phyloP scores from a whole-genome alignment of 1,139 yeast species.

The Debaryomyces fabryi region DNA sequence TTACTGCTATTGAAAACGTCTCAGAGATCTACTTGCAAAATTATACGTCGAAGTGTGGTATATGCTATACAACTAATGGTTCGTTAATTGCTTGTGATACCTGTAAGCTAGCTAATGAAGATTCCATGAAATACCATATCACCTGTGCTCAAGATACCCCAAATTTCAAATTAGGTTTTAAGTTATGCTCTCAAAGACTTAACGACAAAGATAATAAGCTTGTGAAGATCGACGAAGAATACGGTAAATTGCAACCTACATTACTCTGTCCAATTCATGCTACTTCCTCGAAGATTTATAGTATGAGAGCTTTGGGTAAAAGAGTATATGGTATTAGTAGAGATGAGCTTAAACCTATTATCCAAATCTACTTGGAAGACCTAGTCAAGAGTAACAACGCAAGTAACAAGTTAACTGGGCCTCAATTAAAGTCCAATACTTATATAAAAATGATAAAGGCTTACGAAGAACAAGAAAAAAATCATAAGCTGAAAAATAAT shows the following conservation, averaged over 20 bases:
- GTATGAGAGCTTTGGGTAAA: constrained; percentile 37
- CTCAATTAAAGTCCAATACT: constrained; percentile 34
- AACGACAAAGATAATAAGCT: constrained; percentile 21
- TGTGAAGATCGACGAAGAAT: constrained; percentile 29
- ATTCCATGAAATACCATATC: constrained; percentile 47
- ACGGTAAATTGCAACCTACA: constrained; percentile 48
- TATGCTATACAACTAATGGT: constrained; percentile 35
- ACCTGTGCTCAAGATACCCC: constrained; percentile 66
- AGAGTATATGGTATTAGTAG: constrained; percentile 26
- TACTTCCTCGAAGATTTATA: constrained; percentile 17
- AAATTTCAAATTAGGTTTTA: constrained; percentile 50
- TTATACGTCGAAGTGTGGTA: constrained; percentile 24
- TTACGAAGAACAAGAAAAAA: constrained; percentile 18
- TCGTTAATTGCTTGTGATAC: constrained; percentile 33
- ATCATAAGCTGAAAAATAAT: constrained; percentile 11
- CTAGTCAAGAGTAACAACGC: constrained; percentile 23
- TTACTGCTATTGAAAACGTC: constrained; percentile 32
- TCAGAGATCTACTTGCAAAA: constrained; percentile 31
- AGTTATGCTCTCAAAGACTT: constrained; percentile 27
- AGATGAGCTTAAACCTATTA: constrained; percentile 36
- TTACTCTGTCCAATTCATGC: constrained; percentile 47
- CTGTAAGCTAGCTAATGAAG: constrained; percentile 20
- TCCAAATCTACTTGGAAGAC: constrained; percentile 49
- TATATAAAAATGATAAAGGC: constrained; percentile 28
- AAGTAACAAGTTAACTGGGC: constrained; percentile 28